A percentile compares a stretch with the other conserved stretches of the same genome.
Conservation (phyloP, 352 stramenopile genomes). For the Pythium coloratum region DNA sequence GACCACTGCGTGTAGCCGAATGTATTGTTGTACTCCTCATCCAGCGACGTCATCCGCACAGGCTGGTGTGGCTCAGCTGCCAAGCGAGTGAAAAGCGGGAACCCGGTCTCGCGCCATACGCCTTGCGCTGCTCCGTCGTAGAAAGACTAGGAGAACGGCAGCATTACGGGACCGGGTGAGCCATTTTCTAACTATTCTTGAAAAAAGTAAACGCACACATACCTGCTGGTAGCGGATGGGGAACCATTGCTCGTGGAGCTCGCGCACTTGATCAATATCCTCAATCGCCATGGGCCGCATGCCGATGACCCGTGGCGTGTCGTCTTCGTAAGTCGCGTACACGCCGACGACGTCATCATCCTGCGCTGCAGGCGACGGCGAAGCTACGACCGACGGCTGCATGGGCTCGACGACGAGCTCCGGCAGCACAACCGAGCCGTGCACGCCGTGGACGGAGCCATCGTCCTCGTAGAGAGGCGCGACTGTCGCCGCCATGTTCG, state of each 20-base stretch:
- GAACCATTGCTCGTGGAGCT: slow-evolving; percentile 96
- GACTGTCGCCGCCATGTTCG: slow-evolving; percentile 18
- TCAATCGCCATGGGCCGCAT: slow-evolving; percentile 68
- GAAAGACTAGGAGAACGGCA: slow-evolving; percentile 62
- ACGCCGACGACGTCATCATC: slow-evolving; percentile 10
- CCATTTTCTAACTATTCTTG: background rate
- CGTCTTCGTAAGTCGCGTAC: slow-evolving; percentile 11
- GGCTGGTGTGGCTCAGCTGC: slow-evolving; percentile 57
- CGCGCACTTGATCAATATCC: slow-evolving; percentile 91
- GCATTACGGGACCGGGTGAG: background rate
- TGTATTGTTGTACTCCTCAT: slow-evolving; percentile 15
- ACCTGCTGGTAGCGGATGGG: slow-evolving; percentile 95
- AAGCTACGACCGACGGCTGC: slow-evolving; percentile 12
- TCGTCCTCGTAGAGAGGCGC: slow-evolving; percentile 14
- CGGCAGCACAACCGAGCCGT: slow-evolving; percentile 2
- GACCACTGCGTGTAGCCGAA: slow-evolving; percentile 25
- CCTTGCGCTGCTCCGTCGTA: slow-evolving; percentile 90
- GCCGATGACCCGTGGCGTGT: slow-evolving; percentile 45
- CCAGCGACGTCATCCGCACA: slow-evolving; percentile 2
- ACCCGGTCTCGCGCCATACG: slow-evolving; percentile 85
- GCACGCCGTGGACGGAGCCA: background rate
- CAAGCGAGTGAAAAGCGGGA: slow-evolving; percentile 89
- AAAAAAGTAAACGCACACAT: background rate
- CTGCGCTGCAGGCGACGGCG: background rate
- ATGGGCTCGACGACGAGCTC: slow-evolving; percentile 27